phyloP scores from a whole-genome alignment of 2,329 filamentous ascomycete species.

The Alternaria angustiovoidea region DNA sequence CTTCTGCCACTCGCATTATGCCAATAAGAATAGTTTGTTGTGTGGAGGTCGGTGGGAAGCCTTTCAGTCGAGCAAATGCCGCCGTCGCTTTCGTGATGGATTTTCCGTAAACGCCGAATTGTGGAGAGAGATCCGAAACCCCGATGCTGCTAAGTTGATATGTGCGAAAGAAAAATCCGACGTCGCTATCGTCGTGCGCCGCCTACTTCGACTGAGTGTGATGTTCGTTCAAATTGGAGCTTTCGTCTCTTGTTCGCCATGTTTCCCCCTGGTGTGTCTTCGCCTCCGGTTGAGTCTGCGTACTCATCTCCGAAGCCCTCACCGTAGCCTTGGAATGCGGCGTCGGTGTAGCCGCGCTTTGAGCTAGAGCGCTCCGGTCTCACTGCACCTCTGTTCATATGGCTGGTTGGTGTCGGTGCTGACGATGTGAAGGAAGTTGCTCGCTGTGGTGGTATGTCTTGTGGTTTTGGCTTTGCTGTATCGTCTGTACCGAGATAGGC shows the following conservation, averaged over 20 bases:
- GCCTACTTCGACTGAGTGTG: slow-evolving; percentile 47
- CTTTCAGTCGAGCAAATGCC: slow-evolving; percentile 1
- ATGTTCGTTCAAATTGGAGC: slow-evolving; percentile 46
- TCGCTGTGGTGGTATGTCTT: slow-evolving; percentile 34
- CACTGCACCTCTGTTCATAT: slow-evolving; percentile 54
- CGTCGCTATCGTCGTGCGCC: slow-evolving; percentile 44
- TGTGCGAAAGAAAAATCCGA: slow-evolving; percentile 17
- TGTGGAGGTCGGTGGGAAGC: slow-evolving; percentile 3
- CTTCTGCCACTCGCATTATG: slow-evolving; percentile 18
- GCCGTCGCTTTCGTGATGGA: slow-evolving; percentile 16
- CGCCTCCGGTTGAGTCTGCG: slow-evolving; percentile 75
- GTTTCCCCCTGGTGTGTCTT: slow-evolving; percentile 61
- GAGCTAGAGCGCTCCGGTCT: slow-evolving; percentile 72
- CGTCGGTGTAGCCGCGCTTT: slow-evolving; percentile 79
- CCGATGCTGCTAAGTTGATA: slow-evolving; percentile 21
- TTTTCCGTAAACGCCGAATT: slow-evolving; percentile 17
- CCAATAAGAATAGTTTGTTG: slow-evolving; percentile 14
- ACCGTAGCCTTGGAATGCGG: slow-evolving; percentile 76
- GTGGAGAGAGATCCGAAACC: slow-evolving; percentile 11
- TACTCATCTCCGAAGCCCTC: slow-evolving; percentile 75
- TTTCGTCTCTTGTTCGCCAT: slow-evolving; percentile 45
- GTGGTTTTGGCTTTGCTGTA: slow-evolving; percentile 38
- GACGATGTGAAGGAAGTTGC: slow-evolving; percentile 27
- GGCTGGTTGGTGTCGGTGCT: slow-evolving; percentile 46
- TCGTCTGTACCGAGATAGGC: slow-evolving; percentile 57